Evolutionary conservation across 176 grass and related monocot species (phyloP).

Genomic region (Chrysopogon serrulatus): DNA sequence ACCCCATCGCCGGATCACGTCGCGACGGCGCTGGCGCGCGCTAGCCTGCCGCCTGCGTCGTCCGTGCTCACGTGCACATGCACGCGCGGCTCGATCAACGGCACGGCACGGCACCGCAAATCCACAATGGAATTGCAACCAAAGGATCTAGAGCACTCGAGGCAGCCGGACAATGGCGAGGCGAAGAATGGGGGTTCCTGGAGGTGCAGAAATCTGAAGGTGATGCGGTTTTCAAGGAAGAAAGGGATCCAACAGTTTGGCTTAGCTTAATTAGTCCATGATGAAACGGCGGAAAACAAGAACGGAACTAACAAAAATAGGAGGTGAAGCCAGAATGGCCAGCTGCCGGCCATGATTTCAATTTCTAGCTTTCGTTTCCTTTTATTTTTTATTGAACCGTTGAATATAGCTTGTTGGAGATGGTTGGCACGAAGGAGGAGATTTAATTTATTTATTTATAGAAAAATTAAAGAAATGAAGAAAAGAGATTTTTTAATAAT

Average conservation of each 20-base stretch:
- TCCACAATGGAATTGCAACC: background rate
- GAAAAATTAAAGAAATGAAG: background rate
- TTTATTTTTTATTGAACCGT: background rate
- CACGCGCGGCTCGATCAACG: background rate
- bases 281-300: conserved; percentile 31
- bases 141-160: background rate
- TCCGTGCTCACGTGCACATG: background rate
- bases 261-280: conserved; percentile 31
- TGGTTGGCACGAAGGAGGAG: background rate
- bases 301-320: conserved; percentile 17
- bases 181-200: background rate
- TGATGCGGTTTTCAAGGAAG: conserved; percentile 36
- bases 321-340: background rate
- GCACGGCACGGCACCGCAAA: background rate
- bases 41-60: background rate
- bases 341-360: background rate
- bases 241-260: conserved; percentile 11
- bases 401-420: background rate
- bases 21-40: background rate
- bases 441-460: background rate
- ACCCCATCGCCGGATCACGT: conserved; percentile 42
- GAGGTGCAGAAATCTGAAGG: conserved; percentile 11
- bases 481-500: background rate
- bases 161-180: background rate
- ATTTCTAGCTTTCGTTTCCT: background rate